Evolutionary conservation across 306 rosid genomes (phyloP).

Genomic region (Cucumis melo): DNA sequence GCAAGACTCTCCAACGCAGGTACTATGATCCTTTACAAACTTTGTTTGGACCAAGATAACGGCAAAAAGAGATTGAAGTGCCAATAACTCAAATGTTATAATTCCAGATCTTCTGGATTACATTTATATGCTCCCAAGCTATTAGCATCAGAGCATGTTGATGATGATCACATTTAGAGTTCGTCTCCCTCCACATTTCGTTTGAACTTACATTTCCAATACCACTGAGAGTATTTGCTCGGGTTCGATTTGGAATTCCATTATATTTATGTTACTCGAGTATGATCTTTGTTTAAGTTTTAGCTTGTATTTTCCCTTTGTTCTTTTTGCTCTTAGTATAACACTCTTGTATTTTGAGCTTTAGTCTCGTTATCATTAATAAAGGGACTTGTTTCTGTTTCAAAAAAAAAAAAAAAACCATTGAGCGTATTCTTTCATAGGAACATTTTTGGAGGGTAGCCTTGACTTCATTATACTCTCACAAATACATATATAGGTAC

Average conservation of each 20-base stretch:
- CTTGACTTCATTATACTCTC: neutral
- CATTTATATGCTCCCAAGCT: neutral
- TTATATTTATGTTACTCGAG: no score
- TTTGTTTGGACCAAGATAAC: neutral
- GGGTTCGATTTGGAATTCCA: no score
- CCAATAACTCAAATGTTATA: neutral
- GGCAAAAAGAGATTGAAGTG: neutral
- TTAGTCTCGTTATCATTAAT: no score
- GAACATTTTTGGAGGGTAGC: neutral
- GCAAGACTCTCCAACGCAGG: constrained; percentile 84
- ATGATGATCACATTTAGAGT: neutral
- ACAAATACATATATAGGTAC: no score
- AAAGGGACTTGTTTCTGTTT: no score
- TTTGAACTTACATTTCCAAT: neutral
- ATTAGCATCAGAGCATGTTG: neutral
- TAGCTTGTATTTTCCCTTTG: no score
- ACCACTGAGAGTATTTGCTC: no score
- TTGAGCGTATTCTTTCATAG: neutral
- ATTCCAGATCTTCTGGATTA: neutral
- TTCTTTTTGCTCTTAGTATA: no score
- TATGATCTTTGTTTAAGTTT: no score
- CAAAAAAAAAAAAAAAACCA: no score
- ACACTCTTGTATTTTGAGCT: no score
- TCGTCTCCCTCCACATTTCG: neutral
- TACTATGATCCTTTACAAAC: constrained; percentile 10